Evolutionary conservation across 345 rosid genomes (phyloP), one percentile per base, ranked within the genome.

Genomic region (Aurinia saxatilis): DNA sequence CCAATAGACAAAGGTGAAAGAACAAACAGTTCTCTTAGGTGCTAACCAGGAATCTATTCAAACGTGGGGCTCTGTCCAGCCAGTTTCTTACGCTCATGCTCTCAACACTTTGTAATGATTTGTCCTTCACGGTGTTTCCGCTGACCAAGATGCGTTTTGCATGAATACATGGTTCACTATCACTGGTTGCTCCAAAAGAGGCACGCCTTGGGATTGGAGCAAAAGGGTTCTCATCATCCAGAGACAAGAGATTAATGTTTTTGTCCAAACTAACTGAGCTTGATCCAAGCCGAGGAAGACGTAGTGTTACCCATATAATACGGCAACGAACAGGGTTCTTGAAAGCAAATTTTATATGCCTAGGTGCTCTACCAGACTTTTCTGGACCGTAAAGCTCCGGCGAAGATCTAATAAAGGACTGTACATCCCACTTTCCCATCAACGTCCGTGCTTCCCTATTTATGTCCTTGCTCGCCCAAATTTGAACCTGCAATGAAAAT

Each of bases 371-470:
- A 30, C 63, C 68, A 14, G 72, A 57, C 30, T 70, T 81, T 75
- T 85, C 99, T 63, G 88, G 87, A 55, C 96, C 99, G 68, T 63
- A 79, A 17, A 81, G 57, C 67, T 90, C 97, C 25, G 91, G 63
- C 34, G 95, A 86, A 60, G 91, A 83, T 35, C 72, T 68, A 53
- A 74, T 65, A 39, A 82, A 72, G 77, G 97, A 81, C 57, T 87
- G 86, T 35, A 92, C 80, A 75, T 92, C 96, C 97, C 98, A 92
- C 67, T 92, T 87, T 56, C 98, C 99, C 78, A 93, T 45, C 68
- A 78, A 67, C 14, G 96, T 76, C 74, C 96, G 82, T 65, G 80
- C 96, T 81, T 89, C 95, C 79, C 71, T 82, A 54, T 87, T 74
- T 65, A 90, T 84, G 61, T 81, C 82, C 72, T 82, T 87, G 78